phyloP scores from a whole-genome alignment of 768 basidiomycete species.

The Cubamyces lactineus region DNA sequence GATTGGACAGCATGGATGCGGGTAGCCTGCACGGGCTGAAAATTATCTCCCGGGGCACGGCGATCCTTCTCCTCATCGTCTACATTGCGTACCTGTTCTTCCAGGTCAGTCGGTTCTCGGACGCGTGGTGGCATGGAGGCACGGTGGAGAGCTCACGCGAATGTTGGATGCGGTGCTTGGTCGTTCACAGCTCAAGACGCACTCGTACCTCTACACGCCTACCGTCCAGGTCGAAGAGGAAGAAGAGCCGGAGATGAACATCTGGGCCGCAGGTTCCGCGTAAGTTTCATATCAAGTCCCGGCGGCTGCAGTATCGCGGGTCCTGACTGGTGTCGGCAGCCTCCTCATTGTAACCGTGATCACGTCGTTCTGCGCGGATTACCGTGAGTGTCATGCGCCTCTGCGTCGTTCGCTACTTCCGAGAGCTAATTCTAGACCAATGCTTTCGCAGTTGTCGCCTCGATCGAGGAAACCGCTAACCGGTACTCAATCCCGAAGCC shows the following conservation, averaged over 20 bases:
- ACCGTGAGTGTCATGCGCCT: constrained; percentile 50
- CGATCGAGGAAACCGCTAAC: constrained; percentile 88
- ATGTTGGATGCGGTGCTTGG: no score
- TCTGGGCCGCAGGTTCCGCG: constrained; percentile 63
- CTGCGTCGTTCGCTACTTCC: background rate
- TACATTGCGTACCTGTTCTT: constrained; percentile 79
- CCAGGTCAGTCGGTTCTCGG: constrained; percentile 51
- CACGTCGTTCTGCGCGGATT: constrained; percentile 90
- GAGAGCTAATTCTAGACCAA: background rate
- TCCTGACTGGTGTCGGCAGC: constrained; percentile 38
- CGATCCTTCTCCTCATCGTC: constrained; percentile 61
- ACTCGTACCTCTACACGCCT: constrained; percentile 63
- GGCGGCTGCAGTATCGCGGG: background rate
- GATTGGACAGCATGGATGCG: constrained; percentile 27
- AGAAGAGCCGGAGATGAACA: constrained; percentile 66
- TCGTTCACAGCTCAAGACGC: constrained; percentile 64
- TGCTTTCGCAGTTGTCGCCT: constrained; percentile 68
- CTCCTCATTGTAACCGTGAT: constrained; percentile 75
- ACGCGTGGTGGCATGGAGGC: no score
- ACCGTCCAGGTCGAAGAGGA: constrained; percentile 41
- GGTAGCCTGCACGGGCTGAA: constrained; percentile 54
- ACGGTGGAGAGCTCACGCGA: no score
- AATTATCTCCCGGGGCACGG: constrained; percentile 46
- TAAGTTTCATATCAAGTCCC: constrained; percentile 26
- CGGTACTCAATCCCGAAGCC: constrained; percentile 80